Percentiles rank a stretch among this genome's conserved stretches.
Evolutionary conservation across 1,284 basidiomycete species (phyloP).

Genomic region (Tylopilus sp.): DNA sequence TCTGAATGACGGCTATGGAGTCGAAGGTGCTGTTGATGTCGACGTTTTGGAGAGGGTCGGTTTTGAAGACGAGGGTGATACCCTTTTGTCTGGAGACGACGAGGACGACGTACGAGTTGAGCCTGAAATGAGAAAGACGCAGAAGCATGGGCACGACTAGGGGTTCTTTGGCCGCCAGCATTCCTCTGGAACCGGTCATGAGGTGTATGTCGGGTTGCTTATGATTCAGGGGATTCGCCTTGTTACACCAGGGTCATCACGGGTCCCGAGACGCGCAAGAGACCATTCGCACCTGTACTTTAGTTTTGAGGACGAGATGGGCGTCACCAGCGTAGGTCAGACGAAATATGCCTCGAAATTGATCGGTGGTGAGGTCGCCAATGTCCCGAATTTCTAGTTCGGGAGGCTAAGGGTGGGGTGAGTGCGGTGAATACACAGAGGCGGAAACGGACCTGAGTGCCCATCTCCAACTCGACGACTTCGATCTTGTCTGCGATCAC

Average conservation of each 20-base stretch:
- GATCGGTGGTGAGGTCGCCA: conserved; percentile 92
- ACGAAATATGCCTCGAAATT: conserved; percentile 96
- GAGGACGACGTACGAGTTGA: conserved; percentile 95
- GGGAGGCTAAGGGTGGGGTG: conserved; percentile 64
- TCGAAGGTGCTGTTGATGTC: conserved; percentile 98
- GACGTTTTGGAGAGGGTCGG: conserved; percentile 96
- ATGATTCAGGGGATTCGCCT: conserved; percentile 95
- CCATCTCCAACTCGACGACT: conserved; percentile 98
- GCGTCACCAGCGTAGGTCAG: conserved; percentile 96
- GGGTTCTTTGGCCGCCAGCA: conserved; percentile 89
- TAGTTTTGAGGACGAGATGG: conserved; percentile 91
- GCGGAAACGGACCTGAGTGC: conserved; percentile 71
- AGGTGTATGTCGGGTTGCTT: conserved; percentile 80
- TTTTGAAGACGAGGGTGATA: conserved; percentile 99
- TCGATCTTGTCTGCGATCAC: conserved; percentile 97
- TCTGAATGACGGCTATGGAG: conserved; percentile 95
- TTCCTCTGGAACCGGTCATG: conserved; percentile 72
- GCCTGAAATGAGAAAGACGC: conserved; percentile 89
- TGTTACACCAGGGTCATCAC: conserved; percentile 6
- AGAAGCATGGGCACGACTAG: conserved; percentile 98
- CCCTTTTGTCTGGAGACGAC: conserved; percentile 97
- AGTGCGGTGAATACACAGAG: conserved; percentile 9
- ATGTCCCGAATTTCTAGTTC: conserved; percentile 98
- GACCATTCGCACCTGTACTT: conserved; percentile 76
- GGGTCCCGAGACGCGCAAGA: not conserved